A percentile compares a stretch with the other conserved stretches of the same genome.
Evolutionary conservation across 2,329 filamentous ascomycete genomes (phyloP).

Genomic region (Paracamarosporium sp.): DNA sequence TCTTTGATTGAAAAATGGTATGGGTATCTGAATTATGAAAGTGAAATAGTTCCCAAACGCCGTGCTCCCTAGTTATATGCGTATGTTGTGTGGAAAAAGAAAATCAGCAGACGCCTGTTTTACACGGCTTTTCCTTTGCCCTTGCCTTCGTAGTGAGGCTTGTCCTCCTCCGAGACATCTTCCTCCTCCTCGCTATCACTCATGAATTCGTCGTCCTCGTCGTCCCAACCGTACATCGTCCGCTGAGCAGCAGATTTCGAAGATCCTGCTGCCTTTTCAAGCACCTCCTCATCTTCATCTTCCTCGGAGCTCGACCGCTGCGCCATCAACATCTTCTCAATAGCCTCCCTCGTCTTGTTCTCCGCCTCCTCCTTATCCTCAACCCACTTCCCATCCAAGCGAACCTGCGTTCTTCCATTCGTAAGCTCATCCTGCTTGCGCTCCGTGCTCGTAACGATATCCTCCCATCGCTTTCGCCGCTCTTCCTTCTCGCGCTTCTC

Average conservation of each 20-base stretch:
- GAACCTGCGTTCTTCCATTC: constrained; percentile 69
- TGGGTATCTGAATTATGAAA: constrained; percentile 12
- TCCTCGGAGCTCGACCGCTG: constrained; percentile 51
- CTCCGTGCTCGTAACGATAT: constrained; percentile 85
- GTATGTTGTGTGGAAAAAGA: not conserved
- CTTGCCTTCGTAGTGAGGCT: constrained; percentile 45
- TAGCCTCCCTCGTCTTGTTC: constrained; percentile 81
- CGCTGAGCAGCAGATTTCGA: constrained; percentile 44
- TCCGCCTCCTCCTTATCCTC: constrained; percentile 91
- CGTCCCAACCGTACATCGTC: constrained; percentile 78
- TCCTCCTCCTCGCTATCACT: constrained; percentile 57
- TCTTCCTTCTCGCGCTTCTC: constrained; percentile 91
- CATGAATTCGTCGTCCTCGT: constrained; percentile 65
- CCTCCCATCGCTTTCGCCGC: constrained; percentile 82
- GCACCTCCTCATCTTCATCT: constrained; percentile 31
- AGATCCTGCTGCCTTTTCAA: constrained; percentile 29
- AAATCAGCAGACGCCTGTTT: not conserved
- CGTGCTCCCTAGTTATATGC: not conserved
- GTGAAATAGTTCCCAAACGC: constrained; percentile 6
- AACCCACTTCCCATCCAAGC: constrained; percentile 88
- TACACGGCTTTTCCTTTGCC: constrained; percentile 50
- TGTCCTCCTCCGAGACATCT: constrained; percentile 44
- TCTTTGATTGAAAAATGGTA: not conserved
- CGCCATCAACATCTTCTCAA: constrained; percentile 60
- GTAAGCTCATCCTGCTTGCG: constrained; percentile 82